Evolutionary conservation across 1,284 basidiomycete species (phyloP), one percentile per base, ranked within the genome.

Genomic region (Leccinum subfulvum): DNA sequence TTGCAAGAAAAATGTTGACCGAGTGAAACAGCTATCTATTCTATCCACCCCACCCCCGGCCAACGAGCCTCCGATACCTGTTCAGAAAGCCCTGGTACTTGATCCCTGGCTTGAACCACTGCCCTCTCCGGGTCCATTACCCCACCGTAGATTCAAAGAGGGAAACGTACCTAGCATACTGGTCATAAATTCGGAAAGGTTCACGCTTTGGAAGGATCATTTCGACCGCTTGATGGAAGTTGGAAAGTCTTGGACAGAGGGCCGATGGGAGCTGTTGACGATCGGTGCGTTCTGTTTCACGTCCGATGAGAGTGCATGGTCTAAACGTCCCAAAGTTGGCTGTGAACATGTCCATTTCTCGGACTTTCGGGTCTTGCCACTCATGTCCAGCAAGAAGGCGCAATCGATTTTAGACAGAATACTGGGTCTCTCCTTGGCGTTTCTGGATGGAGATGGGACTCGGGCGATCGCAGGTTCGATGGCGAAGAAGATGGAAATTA

Each of bases 101-200:
- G 91, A 93, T 73, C 91, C 91, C 41, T 93, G 91, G 91, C 74
- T 92, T 16, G 90, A 92, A 61, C 89, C 91, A 16, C 70, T 91
- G 18, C 81, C 86, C 1, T 73, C 79, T 18, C 86, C 87, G 26
- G 83, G 84, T 1, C 85, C 84, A 5, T 61, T 67, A 9, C 75
- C 75, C 6, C 61, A 64, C 44, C 57, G 26, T 18, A 62, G 41
- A 49, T 60, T 66, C 16, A 61, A 71, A 39, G 57, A 61, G 21
- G 62, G 62, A 16, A 8, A 14, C 18, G 28, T 67, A 60, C 82
- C 84, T 52, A 69, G 75, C 68, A 68, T 86, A 78, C 69, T 88
- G 51, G 83, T 91, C 9, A 84, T 93, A 68, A 91, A 91, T 70
- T 89, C 89, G 35, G 85, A 91, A 68, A 79, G 75, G 0, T 93